These are phyloP conservation scores for Ambrosia hybrid DNA, from an alignment of 140 eudicot species.

Conservation along the genomic window DNA sequence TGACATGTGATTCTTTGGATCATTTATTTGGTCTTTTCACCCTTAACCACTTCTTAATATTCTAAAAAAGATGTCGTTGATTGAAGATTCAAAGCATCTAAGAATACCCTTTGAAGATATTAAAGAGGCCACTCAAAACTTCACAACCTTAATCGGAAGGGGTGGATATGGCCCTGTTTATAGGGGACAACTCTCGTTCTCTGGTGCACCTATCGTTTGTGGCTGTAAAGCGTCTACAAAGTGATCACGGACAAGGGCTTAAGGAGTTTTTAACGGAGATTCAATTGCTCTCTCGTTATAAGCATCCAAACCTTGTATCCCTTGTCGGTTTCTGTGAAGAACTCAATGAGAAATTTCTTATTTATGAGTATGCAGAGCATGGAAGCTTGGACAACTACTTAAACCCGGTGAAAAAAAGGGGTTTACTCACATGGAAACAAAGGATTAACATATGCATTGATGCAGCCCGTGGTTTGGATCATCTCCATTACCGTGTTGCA, in stretches of 20 bases:
- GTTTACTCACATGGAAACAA: neutral
- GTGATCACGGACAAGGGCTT: neutral
- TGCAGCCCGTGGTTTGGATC: neutral
- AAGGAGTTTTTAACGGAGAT: conserved; percentile 5
- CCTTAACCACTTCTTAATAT: too few relatives aligned
- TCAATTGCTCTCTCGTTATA: neutral
- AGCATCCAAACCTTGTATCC: neutral
- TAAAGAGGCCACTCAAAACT: neutral
- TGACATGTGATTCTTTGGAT: too few relatives aligned
- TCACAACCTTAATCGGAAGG: neutral
- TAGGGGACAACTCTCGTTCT: neutral
- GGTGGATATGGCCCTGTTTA: conserved; percentile 24
- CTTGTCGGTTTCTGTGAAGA: neutral
- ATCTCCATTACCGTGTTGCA: neutral
- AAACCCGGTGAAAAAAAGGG: neutral
- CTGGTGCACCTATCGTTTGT: neutral
- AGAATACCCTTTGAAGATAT: conserved; percentile 1
- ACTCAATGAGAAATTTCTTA: neutral
- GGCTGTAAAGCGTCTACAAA: conserved; percentile 3
- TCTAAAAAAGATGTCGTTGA: neutral
- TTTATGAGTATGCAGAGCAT: neutral
- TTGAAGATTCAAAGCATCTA: neutral
- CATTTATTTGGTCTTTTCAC: too few relatives aligned
- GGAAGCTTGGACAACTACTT: neutral
- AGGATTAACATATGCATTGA: conserved; percentile 1